Conservation (phyloP, 2,329 filamentous ascomycete species). For the Pseudopithomyces maydicus region DNA sequence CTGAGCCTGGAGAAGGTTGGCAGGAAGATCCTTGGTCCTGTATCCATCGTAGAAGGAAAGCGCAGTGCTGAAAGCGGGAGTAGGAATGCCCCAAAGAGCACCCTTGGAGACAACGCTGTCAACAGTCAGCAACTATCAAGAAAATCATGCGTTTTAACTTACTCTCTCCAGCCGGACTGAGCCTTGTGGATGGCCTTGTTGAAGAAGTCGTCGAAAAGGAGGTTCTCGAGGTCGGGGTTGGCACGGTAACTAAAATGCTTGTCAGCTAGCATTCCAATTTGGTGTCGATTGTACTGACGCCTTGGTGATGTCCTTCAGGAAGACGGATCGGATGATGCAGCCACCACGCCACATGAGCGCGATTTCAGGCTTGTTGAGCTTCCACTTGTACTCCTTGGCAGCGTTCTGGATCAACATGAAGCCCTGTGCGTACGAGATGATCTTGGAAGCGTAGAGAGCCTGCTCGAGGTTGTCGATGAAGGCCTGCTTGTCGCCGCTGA, state of each 20-base stretch:
- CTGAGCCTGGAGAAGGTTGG: constrained; percentile 98
- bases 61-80: constrained; percentile 94
- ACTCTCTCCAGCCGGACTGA: constrained; percentile 62
- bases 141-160: constrained; percentile 9
- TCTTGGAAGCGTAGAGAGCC: constrained; percentile 98
- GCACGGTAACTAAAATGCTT: constrained; percentile 69
- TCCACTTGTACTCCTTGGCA: constrained; percentile 95
- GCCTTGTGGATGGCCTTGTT: constrained; percentile 98
- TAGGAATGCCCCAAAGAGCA: constrained; percentile 92
- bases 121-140: constrained; percentile 56
- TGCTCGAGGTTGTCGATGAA: constrained; percentile 98
- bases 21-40: constrained; percentile 94
- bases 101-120: constrained; percentile 78
- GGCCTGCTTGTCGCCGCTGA: constrained; percentile 87
- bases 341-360: constrained; percentile 99
- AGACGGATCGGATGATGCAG: constrained; percentile 99
- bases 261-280: constrained; percentile 10
- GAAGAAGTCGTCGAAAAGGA: constrained; percentile 99
- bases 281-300: constrained; percentile 52
- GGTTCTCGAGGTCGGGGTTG: constrained; percentile 94
- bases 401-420: constrained; percentile 99
- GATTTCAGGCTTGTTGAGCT: constrained; percentile 99
- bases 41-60: constrained; percentile 99
- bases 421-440: constrained; percentile 98
- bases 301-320: constrained; percentile 98